A percentile compares a stretch with the other conserved stretches of the same genome.
Evolutionary conservation across 257 asterid species (phyloP).

Genomic region (Linaria vulgaris): DNA sequence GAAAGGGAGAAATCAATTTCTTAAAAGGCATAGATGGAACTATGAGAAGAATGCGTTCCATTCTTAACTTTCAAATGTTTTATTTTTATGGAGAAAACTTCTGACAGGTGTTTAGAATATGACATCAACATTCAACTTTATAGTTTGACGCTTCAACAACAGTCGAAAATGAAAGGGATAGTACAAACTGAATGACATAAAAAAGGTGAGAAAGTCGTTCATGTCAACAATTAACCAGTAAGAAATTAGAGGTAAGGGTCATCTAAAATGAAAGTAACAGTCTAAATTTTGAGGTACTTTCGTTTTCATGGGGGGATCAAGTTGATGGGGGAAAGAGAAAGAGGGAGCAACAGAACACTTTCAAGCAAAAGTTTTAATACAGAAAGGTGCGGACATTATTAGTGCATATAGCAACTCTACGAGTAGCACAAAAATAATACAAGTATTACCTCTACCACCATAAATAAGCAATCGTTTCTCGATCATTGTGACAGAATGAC

Average conservation of each 20-base stretch:
- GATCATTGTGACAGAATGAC: conserved; percentile 93
- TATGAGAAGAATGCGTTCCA: conserved; percentile 4
- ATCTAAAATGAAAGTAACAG: neutral
- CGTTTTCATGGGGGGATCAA: neutral
- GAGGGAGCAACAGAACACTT: neutral
- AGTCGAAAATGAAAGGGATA: neutral
- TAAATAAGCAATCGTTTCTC: conserved; percentile 94
- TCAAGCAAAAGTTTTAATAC: neutral
- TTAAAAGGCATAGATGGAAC: neutral
- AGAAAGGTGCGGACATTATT: neutral
- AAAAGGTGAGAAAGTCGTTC: neutral
- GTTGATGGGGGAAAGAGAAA: neutral
- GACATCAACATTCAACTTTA: neutral
- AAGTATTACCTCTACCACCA: conserved; percentile 98
- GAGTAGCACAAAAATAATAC: too few species aligned
- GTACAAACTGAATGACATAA: conserved; percentile 1
- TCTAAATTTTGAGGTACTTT: neutral
- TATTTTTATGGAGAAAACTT: neutral
- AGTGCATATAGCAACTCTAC: neutral
- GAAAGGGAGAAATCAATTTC: neutral
- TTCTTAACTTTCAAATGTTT: neutral
- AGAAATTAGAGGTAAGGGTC: neutral
- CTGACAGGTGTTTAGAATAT: neutral
- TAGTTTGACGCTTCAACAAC: neutral
- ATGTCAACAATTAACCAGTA: neutral